Evolutionary conservation across 805 yeast species (phyloP), one percentile per base, ranked within the genome.

Genomic region (Dipodascus albidus): DNA sequence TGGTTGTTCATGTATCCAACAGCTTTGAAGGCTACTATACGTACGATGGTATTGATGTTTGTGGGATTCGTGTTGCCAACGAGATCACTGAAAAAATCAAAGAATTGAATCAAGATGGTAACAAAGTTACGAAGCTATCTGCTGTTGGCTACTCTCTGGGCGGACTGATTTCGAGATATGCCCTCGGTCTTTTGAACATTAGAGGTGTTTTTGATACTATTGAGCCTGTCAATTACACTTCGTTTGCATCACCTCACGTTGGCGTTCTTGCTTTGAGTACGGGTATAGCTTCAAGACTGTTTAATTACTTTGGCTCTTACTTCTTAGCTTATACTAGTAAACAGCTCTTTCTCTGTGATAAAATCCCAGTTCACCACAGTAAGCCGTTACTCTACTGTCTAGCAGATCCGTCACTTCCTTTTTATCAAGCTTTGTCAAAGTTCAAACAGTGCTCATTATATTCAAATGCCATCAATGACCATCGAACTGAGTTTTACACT

Each of bases 121-220:
- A 47, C 14, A 66, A 58, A 21, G 87, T 87, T 9, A 71, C 74
- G n/a, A 77, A 81, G 59, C 77, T 91, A 50, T 85, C 95, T 56
- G 72, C 91, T 47, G 75, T 87, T 2, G 96, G 98, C 0, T 91
- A 90, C 66, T 87, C 96, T 0, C 70, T 91, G 55, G 97, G 98
- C 21, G 98, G 98, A 0, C 68, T 90, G 35, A 80, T 91, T 31
- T 74, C 89, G 0, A 72, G 97, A 51, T 89, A 87, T 65, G 82
- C 88, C 23, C 74, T 89, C 49, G 97, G 97, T 1, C 73, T 84
- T 49, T 70, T 81, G 58, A 71, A 79, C 58, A 73, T 74, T 35
- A 74, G 75, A 58, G 76, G 75, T 2, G 71, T 73, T 55, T 85
- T 82, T 65, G 73, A 76, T 20, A 60, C 64, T 2, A 72, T 86